These are phyloP conservation scores for Clonostachys byssicola DNA, from an alignment of 2,329 filamentous ascomycete species.

Conservation along the genomic window DNA sequence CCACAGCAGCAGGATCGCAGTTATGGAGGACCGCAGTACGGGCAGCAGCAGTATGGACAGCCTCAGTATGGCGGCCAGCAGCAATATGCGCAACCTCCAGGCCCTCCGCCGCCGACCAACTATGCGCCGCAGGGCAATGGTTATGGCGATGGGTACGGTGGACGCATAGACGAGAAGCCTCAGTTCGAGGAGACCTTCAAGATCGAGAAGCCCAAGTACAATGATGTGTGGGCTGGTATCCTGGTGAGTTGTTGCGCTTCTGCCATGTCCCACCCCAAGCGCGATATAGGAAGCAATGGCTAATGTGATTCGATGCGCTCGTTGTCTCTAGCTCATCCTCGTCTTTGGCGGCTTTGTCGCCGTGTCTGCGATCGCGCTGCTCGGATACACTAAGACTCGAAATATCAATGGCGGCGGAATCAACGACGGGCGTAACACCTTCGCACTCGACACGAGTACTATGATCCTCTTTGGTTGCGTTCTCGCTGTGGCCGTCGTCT, in stretches of 20 bases:
- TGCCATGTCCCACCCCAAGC: too few relatives aligned
- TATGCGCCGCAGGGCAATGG: slow-evolving; percentile 16
- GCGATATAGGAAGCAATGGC: not conserved
- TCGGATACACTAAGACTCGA: slow-evolving; percentile 66
- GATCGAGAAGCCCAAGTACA: slow-evolving; percentile 78
- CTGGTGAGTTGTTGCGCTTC: slow-evolving; percentile 44
- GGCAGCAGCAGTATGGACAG: slow-evolving; percentile 6
- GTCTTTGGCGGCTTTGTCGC: slow-evolving; percentile 71
- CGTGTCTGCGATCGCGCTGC: slow-evolving; percentile 71
- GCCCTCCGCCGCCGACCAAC: slow-evolving; percentile 12
- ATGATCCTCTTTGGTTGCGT: slow-evolving; percentile 81
- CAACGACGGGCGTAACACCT: slow-evolving; percentile 63
- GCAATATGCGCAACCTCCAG: slow-evolving; percentile 14
- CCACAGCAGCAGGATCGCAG: slow-evolving; percentile 11
- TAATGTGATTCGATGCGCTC: not conserved
- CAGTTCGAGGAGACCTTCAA: slow-evolving; percentile 80
- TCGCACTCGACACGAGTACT: slow-evolving; percentile 74
- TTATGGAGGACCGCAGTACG: slow-evolving; percentile 8
- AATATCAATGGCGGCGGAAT: slow-evolving; percentile 67
- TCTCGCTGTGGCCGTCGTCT: slow-evolving; percentile 65
- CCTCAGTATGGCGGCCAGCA: slow-evolving; percentile 11
- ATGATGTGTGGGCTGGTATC: slow-evolving; percentile 85
- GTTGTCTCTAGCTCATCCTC: slow-evolving; percentile 53
- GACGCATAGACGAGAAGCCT: slow-evolving; percentile 37
- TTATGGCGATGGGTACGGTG: slow-evolving; percentile 10